A percentile compares a stretch with the other conserved stretches of the same genome.
phyloP scores from a whole-genome alignment of 352 stramenopile species.

The Pythium dissimile region DNA sequence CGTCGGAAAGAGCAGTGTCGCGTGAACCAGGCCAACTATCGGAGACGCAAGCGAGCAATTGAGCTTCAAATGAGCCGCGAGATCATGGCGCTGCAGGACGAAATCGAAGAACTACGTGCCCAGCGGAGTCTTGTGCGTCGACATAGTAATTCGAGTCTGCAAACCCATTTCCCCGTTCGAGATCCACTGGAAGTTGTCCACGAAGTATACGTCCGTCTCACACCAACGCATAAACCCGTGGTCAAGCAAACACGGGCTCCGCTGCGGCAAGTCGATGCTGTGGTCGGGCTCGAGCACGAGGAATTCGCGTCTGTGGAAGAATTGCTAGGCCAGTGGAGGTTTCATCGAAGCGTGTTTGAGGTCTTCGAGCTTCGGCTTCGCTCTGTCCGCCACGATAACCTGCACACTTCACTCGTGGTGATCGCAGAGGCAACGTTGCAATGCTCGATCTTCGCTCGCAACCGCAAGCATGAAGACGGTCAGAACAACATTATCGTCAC shows the following conservation, averaged over 20 bases:
- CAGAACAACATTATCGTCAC: slow-evolving; percentile 13
- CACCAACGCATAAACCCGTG: not conserved
- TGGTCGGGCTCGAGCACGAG: slow-evolving; percentile 26
- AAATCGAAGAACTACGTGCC: slow-evolving; percentile 30
- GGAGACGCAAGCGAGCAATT: slow-evolving; percentile 46
- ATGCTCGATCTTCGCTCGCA: slow-evolving; percentile 12
- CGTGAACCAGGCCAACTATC: slow-evolving; percentile 61
- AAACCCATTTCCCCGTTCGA: not conserved
- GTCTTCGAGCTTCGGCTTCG: slow-evolving; percentile 33
- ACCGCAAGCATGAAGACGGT: slow-evolving; percentile 22
- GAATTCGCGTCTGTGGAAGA: slow-evolving; percentile 43
- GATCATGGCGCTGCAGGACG: slow-evolving; percentile 31
- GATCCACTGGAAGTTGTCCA: slow-evolving; percentile 1
- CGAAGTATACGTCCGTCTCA: not conserved
- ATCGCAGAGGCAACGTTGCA: not conserved
- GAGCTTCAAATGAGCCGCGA: slow-evolving; percentile 30
- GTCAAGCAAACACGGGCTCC: not conserved
- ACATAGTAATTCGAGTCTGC: not conserved
- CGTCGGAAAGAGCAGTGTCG: slow-evolving; percentile 55
- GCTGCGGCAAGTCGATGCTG: not conserved
- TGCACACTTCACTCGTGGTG: slow-evolving; percentile 28
- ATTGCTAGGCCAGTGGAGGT: slow-evolving; percentile 37
- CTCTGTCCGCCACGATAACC: slow-evolving; percentile 30
- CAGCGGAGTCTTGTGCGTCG: not conserved
- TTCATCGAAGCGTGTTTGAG: slow-evolving; percentile 41